These are phyloP conservation scores for Mycosphaerella arachidis DNA, from an alignment of 2,329 filamentous ascomycete species.

Conservation along the genomic window DNA sequence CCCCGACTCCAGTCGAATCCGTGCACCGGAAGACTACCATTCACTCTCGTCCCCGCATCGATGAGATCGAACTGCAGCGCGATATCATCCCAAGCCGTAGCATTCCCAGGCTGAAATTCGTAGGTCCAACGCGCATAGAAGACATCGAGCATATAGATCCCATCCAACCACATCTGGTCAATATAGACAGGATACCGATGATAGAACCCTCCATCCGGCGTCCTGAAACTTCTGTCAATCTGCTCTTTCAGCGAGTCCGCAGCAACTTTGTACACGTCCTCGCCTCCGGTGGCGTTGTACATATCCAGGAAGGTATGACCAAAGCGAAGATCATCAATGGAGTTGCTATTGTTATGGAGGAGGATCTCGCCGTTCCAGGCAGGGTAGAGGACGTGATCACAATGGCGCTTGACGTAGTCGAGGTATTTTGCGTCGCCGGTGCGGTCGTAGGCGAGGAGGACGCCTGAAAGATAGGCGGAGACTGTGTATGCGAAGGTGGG, in stretches of 20 bases:
- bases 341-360: slow-evolving; percentile 12
- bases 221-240: slow-evolving; percentile 25
- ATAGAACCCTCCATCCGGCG: slow-evolving; percentile 25
- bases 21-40: slow-evolving; percentile 46
- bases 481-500: slow-evolving; percentile 22
- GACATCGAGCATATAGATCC: slow-evolving; percentile 46
- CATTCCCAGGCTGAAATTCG: slow-evolving; percentile 8
- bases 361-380: slow-evolving; percentile 26
- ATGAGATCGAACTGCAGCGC: slow-evolving; percentile 44
- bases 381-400: slow-evolving; percentile 41
- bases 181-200: slow-evolving; percentile 38
- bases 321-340: slow-evolving; percentile 14
- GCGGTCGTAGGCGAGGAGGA: slow-evolving; percentile 20
- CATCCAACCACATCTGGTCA: slow-evolving; percentile 50
- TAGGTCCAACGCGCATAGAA: slow-evolving; percentile 35
- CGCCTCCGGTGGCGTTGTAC: slow-evolving; percentile 14
- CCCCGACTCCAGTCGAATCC: slow-evolving; percentile 48
- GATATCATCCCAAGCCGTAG: slow-evolving; percentile 16
- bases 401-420: slow-evolving; percentile 44
- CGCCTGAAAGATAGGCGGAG: slow-evolving; percentile 20
- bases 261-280: slow-evolving; percentile 14
- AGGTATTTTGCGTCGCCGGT: slow-evolving; percentile 21
- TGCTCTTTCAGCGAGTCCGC: slow-evolving; percentile 19
- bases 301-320: slow-evolving; percentile 26
- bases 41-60: slow-evolving; percentile 36